phyloP scores from a whole-genome alignment of 805 yeast species.

The Torulaspora microellipsoides region DNA sequence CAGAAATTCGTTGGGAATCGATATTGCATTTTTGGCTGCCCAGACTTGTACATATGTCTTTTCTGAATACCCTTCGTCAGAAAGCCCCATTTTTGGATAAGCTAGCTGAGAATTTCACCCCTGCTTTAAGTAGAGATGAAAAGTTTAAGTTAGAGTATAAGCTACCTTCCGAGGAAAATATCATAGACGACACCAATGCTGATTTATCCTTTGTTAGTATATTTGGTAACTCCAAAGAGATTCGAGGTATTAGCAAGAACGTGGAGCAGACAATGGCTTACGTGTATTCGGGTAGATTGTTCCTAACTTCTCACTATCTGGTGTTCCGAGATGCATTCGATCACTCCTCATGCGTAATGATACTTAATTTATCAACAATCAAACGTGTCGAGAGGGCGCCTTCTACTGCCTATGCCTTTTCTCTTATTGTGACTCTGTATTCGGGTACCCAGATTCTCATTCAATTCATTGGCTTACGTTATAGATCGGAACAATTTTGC shows the following conservation, averaged over 20 bases:
- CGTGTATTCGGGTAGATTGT: slow-evolving; percentile 59
- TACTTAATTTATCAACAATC: slow-evolving; percentile 69
- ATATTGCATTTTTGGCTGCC: background rate
- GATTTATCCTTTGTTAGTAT: slow-evolving; percentile 45
- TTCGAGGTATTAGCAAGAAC: slow-evolving; percentile 7
- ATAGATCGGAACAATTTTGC: slow-evolving; percentile 78
- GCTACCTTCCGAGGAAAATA: slow-evolving; percentile 65
- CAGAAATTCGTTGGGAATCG: background rate
- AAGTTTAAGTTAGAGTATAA: slow-evolving; percentile 59
- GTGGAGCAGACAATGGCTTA: slow-evolving; percentile 28
- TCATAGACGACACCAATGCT: slow-evolving; percentile 62
- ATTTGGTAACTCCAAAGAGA: slow-evolving; percentile 16
- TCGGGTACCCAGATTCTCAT: slow-evolving; percentile 59
- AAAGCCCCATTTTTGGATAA: slow-evolving; percentile 46
- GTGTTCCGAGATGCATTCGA: slow-evolving; percentile 72
- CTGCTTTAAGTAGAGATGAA: slow-evolving; percentile 61
- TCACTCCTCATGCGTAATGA: slow-evolving; percentile 59
- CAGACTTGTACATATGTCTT: slow-evolving; percentile 37
- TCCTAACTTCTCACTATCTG: slow-evolving; percentile 67
- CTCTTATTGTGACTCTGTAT: slow-evolving; percentile 65
- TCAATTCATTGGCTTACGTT: slow-evolving; percentile 73
- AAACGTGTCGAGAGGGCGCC: slow-evolving; percentile 85
- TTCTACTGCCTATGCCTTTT: slow-evolving; percentile 68
- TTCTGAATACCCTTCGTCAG: slow-evolving; percentile 42
- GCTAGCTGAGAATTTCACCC: slow-evolving; percentile 30